Evolutionary conservation across 2,329 filamentous ascomycete genomes (phyloP).

Genomic region (Neoarthrinium moseri): DNA sequence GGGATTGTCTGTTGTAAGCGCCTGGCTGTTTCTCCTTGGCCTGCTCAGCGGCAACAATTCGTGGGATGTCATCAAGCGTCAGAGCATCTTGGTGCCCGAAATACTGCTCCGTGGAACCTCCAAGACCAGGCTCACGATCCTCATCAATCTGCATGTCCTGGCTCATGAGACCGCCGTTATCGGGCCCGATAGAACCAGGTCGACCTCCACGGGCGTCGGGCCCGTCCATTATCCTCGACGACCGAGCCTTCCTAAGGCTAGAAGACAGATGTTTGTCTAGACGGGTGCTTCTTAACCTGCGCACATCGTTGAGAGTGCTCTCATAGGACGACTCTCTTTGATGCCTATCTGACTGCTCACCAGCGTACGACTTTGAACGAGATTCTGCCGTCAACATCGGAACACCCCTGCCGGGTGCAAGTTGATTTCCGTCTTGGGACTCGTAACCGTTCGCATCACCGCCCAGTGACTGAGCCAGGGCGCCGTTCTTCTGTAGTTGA

Average conservation of each 20-base stretch:
- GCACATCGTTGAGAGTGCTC: constrained; percentile 93
- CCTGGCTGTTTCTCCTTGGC: constrained; percentile 85
- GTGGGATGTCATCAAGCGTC: constrained; percentile 91
- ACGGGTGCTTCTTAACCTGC: constrained; percentile 84
- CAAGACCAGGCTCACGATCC: constrained; percentile 68
- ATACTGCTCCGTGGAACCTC: constrained; percentile 74
- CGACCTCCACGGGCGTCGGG: constrained; percentile 67
- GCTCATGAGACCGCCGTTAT: constrained; percentile 48
- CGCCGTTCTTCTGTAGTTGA: constrained; percentile 80
- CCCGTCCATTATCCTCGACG: constrained; percentile 89
- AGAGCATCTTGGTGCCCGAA: constrained; percentile 89
- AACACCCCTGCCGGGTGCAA: constrained; percentile 47
- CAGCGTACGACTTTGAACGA: constrained; percentile 72
- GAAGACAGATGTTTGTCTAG: constrained; percentile 93
- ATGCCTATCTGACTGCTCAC: constrained; percentile 54
- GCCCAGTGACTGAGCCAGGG: constrained; percentile 71
- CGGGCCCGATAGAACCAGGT: constrained; percentile 70
- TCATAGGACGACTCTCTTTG: constrained; percentile 79
- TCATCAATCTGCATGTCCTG: constrained; percentile 75
- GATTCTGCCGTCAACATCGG: constrained; percentile 62
- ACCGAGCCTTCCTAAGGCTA: constrained; percentile 85
- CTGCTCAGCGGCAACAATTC: constrained; percentile 94
- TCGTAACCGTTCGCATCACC: constrained; percentile 69
- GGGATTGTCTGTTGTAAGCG: constrained; percentile 73
- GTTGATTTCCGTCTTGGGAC: constrained; percentile 60